phyloP scores from a whole-genome alignment of 768 basidiomycete genomes.

The Phlegmacium glaucopus region DNA sequence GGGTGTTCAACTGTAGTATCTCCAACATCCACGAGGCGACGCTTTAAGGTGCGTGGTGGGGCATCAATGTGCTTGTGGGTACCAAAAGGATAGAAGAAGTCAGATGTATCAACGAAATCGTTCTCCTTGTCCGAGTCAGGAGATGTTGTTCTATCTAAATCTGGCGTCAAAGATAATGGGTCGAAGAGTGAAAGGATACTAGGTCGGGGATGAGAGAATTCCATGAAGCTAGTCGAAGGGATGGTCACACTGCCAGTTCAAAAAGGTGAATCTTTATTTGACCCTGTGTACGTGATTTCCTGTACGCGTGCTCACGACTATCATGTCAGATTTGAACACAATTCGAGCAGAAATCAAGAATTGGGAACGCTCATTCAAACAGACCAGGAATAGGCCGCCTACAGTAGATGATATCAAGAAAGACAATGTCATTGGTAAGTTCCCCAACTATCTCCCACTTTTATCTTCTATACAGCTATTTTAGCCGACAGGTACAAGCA shows the following conservation, averaged over 20 bases:
- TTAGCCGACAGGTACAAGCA: slow-evolving; percentile 77
- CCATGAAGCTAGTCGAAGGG: slow-evolving; percentile 26
- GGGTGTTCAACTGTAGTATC: slow-evolving; percentile 42
- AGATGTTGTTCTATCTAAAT: slow-evolving; percentile 17
- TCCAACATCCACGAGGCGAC: slow-evolving; percentile 47
- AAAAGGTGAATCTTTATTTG: slow-evolving; percentile 28
- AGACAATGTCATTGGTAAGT: slow-evolving; percentile 60
- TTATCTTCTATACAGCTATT: slow-evolving; percentile 11
- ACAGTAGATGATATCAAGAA: slow-evolving; percentile 69
- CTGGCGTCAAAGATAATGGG: slow-evolving; percentile 32
- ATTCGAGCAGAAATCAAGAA: slow-evolving; percentile 70
- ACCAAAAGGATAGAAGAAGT: slow-evolving; percentile 30
- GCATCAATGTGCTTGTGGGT: slow-evolving; percentile 22
- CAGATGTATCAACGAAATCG: slow-evolving; percentile 22
- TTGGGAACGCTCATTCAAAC: slow-evolving; percentile 73
- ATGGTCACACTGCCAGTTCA: not conserved
- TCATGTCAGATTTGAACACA: slow-evolving; percentile 42
- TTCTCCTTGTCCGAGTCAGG: slow-evolving; percentile 50
- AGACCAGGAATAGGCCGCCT: slow-evolving; percentile 52
- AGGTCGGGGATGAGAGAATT: slow-evolving; percentile 35
- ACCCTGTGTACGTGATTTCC: slow-evolving; percentile 34
- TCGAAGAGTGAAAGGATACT: slow-evolving; percentile 52
- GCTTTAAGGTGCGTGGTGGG: slow-evolving; percentile 28
- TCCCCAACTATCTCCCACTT: slow-evolving; percentile 1
- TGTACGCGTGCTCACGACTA: slow-evolving; percentile 13